phyloP scores from a whole-genome alignment of 371 early-diverging fungal species.

The Apophysomyces sp. region DNA sequence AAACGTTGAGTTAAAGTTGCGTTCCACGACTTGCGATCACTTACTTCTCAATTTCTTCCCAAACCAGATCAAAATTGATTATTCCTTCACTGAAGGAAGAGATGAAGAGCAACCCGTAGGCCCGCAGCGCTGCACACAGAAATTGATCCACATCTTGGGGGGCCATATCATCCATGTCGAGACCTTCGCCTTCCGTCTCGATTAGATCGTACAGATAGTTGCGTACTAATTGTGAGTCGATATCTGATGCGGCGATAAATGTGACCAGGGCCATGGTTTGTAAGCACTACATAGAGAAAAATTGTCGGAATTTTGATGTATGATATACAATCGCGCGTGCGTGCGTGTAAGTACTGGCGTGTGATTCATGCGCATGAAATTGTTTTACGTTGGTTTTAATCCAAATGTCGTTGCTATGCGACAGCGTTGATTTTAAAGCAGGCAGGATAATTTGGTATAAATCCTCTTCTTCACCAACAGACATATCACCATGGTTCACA shows the following conservation, averaged over 20 bases:
- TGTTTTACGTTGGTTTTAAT: constrained; percentile 34
- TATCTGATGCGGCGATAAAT: constrained; percentile 62
- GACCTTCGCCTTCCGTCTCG: constrained; percentile 41
- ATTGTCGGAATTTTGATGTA: no score
- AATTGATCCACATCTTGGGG: constrained; percentile 25
- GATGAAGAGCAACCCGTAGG: constrained; percentile 54
- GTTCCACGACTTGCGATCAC: background rate
- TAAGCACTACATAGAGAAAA: constrained; percentile 27
- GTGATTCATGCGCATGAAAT: background rate
- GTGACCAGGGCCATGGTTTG: constrained; percentile 60
- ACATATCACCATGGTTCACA: constrained; percentile 62
- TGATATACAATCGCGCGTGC: background rate
- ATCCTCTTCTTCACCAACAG: constrained; percentile 51
- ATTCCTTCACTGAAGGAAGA: constrained; percentile 45
- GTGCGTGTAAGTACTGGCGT: background rate
- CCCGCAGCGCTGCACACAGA: constrained; percentile 44
- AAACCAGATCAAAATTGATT: constrained; percentile 34
- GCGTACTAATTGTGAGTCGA: constrained; percentile 45
- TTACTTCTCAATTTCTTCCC: constrained; percentile 55
- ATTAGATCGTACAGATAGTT: constrained; percentile 41
- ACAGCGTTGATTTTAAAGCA: constrained; percentile 46
- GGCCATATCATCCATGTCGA: constrained; percentile 29
- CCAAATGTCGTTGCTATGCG: constrained; percentile 36
- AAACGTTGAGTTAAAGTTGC: background rate
- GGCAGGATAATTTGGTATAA: constrained; percentile 56